phyloP scores from a whole-genome alignment of 2,329 filamentous ascomycete genomes.

The Aaosphaeria arxii region DNA sequence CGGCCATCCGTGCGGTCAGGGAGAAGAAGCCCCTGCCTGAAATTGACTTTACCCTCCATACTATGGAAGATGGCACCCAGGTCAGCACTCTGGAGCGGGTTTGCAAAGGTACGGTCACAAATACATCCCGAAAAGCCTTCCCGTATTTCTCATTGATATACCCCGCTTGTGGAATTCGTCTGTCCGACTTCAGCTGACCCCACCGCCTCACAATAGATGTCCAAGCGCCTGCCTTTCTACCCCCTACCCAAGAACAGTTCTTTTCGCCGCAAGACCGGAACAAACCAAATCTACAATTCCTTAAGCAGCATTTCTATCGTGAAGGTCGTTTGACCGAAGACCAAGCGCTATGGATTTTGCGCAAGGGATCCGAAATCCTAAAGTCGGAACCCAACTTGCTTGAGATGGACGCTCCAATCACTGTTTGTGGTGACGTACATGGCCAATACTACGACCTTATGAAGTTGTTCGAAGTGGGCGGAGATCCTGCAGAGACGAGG shows the following conservation, averaged over 20 bases:
- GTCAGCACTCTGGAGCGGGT: conserved; percentile 95
- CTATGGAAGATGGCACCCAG: conserved; percentile 94
- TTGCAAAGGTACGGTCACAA: conserved; percentile 76
- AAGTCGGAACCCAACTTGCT: conserved; percentile 90
- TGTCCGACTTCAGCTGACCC: conserved; percentile 14
- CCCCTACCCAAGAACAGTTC: conserved; percentile 92
- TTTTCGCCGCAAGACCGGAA: conserved; percentile 79
- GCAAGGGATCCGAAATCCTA: conserved; percentile 81
- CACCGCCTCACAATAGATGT: conserved; percentile 65
- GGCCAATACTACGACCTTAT: conserved; percentile 99
- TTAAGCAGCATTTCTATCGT: conserved; percentile 98
- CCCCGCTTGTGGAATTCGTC: too few species aligned
- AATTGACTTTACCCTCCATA: conserved; percentile 98
- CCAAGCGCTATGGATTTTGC: conserved; percentile 94
- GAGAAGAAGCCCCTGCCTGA: conserved; percentile 95
- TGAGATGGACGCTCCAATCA: conserved; percentile 99
- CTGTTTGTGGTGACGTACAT: conserved; percentile 96
- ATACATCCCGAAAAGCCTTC: neutral
- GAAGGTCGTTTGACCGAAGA: conserved; percentile 96
- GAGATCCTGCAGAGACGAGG: conserved; percentile 91
- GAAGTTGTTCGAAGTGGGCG: conserved; percentile 98
- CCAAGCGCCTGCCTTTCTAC: conserved; percentile 91
- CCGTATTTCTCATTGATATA: too few species aligned
- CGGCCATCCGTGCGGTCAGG: conserved; percentile 85
- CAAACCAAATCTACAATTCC: conserved; percentile 89